A percentile compares a stretch with the other conserved stretches of the same genome.
These are phyloP conservation scores for Penicillium aurantiogriseum DNA, from an alignment of 2,329 filamentous ascomycete species.

Conservation along the genomic window DNA sequence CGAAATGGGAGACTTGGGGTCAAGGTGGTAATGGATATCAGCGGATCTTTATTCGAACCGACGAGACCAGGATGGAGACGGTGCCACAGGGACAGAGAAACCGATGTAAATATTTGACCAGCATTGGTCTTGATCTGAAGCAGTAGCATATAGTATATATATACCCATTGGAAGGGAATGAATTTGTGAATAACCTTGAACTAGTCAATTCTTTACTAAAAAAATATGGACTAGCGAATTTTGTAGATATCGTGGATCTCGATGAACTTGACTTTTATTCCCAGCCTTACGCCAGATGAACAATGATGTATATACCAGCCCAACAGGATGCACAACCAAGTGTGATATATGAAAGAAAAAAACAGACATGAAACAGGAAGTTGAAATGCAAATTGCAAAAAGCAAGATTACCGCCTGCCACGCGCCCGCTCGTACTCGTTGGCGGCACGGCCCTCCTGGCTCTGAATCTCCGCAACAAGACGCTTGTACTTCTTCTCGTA, in stretches of 20 bases:
- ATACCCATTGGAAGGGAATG: neutral
- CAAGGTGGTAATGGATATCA: conserved; percentile 28
- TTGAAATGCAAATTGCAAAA: conserved; percentile 7
- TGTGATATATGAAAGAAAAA: conserved; percentile 10
- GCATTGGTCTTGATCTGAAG: conserved; percentile 49
- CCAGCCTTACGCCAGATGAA: conserved; percentile 22
- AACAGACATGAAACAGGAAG: conserved; percentile 9
- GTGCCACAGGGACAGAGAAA: conserved; percentile 41
- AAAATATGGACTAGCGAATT: neutral
- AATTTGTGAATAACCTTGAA: neutral
- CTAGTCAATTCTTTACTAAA: neutral
- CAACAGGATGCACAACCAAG: conserved; percentile 9
- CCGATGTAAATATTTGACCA: conserved; percentile 51
- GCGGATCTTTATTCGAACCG: conserved; percentile 47
- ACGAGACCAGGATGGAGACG: conserved; percentile 48
- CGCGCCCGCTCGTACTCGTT: conserved; percentile 91
- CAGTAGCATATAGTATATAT: conserved; percentile 39
- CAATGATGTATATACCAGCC: conserved; percentile 20
- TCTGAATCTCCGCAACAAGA: conserved; percentile 91
- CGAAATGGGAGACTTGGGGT: conserved; percentile 53
- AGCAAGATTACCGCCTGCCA: conserved; percentile 50
- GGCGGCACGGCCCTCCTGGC: conserved; percentile 79
- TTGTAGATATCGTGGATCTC: neutral
- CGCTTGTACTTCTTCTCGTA: conserved; percentile 97
- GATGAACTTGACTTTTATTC: conserved; percentile 22